A percentile compares a stretch with the other conserved stretches of the same genome.
Conservation (phyloP, 2,329 filamentous ascomycete species). For the Diatrype stigma region DNA sequence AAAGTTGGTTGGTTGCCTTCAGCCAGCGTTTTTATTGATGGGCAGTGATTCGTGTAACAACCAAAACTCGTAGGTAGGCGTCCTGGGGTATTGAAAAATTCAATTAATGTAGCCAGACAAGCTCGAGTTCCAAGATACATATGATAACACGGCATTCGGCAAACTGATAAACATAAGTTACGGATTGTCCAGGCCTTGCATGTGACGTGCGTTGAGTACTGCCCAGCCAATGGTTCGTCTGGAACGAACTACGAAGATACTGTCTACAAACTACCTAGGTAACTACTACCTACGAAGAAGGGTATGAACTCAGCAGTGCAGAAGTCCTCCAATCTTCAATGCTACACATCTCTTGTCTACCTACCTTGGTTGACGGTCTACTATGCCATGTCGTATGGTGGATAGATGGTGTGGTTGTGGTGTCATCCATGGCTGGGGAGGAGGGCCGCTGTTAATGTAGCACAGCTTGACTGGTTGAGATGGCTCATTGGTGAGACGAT, state of each 20-base stretch:
- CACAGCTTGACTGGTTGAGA: no score
- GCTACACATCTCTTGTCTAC: neutral
- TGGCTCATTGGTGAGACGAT: no score
- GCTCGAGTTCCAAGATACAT: conserved; percentile 1
- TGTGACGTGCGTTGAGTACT: neutral
- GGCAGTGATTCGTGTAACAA: conserved; percentile 28
- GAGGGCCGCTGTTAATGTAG: neutral
- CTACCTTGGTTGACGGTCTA: neutral
- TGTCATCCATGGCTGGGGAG: neutral
- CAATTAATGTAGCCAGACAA: conserved; percentile 15
- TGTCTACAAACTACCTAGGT: neutral
- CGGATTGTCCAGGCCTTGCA: neutral
- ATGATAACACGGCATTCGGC: conserved; percentile 1
- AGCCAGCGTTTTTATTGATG: conserved; percentile 9
- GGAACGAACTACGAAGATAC: neutral
- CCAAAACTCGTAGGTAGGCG: conserved; percentile 33
- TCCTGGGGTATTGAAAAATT: conserved; percentile 37
- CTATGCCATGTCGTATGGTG: neutral
- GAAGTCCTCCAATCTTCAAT: neutral
- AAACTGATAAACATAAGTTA: no score
- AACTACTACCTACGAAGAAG: no score
- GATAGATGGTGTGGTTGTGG: neutral
- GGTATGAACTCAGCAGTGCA: neutral
- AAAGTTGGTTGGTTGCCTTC: conserved; percentile 6
- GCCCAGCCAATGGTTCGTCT: neutral